Conservation (phyloP, 805 yeast species). For the Komagataella mondaviorum region DNA sequence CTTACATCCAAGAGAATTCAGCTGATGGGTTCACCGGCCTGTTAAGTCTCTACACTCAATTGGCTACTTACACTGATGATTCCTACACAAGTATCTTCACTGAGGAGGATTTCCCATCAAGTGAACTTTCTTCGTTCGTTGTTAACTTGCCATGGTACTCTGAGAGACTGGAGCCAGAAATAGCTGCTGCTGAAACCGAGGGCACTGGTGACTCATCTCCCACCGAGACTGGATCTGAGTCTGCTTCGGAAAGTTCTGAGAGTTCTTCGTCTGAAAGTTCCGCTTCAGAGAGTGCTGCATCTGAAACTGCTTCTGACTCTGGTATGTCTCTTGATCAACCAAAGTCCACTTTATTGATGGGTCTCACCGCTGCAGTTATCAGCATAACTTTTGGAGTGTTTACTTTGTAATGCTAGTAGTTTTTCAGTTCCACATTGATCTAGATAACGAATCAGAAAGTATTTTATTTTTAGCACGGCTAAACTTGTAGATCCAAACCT, state of each 20-base stretch:
- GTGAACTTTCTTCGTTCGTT: slow-evolving; percentile 3
- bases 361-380: not conserved
- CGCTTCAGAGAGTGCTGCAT: not conserved
- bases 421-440: not conserved
- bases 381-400: not conserved
- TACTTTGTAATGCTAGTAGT: not conserved
- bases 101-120: not conserved
- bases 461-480: too few species aligned
- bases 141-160: slow-evolving; percentile 20
- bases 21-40: slow-evolving; percentile 13
- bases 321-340: not conserved
- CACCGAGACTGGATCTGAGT: not conserved
- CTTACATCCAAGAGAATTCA: slow-evolving; percentile 17
- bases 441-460: not conserved
- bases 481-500: not conserved
- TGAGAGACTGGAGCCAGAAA: slow-evolving; percentile 12
- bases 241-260: not conserved
- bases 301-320: not conserved
- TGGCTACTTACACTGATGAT: slow-evolving; percentile 21
- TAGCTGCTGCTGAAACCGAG: slow-evolving; percentile 1
- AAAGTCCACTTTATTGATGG: not conserved
- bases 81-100: slow-evolving; percentile 21
- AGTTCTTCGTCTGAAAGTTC: not conserved
- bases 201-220: not conserved
- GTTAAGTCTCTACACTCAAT: slow-evolving; percentile 11